These are phyloP conservation scores for Castanea sativa DNA, from an alignment of 306 rosid species.

Conservation along the genomic window DNA sequence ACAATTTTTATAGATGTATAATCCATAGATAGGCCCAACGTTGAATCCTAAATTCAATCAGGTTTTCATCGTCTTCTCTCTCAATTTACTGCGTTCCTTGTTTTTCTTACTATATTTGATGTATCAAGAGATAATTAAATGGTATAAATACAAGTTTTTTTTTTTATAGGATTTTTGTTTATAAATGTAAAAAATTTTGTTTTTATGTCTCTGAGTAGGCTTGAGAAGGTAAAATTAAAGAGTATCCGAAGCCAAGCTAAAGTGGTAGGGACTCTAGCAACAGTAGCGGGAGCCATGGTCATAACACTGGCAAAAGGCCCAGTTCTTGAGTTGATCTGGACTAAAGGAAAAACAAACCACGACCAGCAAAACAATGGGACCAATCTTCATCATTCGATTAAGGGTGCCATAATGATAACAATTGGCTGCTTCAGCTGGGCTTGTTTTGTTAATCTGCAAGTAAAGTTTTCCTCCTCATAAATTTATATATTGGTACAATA, in stretches of 20 bases:
- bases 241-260: slow-evolving; percentile 72
- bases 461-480: slow-evolving; percentile 13
- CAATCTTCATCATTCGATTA: slow-evolving; percentile 48
- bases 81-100: too few species aligned
- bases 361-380: slow-evolving; percentile 26
- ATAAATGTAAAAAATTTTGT: background rate
- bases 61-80: too few species aligned
- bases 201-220: slow-evolving; percentile 36
- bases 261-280: slow-evolving; percentile 71
- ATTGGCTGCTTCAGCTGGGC: slow-evolving; percentile 83
- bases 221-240: slow-evolving; percentile 61
- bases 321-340: slow-evolving; percentile 44
- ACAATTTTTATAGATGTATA: too few species aligned
- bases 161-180: background rate
- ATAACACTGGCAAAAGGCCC: slow-evolving; percentile 89
- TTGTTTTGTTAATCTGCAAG: slow-evolving; percentile 74
- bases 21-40: too few species aligned
- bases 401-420: slow-evolving; percentile 62
- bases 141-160: too few species aligned
- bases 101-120: too few species aligned
- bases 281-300: slow-evolving; percentile 83
- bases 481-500: background rate
- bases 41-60: too few species aligned
- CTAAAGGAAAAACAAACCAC: slow-evolving; percentile 17
- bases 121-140: too few species aligned